phyloP scores from a whole-genome alignment of 2,329 filamentous ascomycete species.

The Canariomyces notabilis region DNA sequence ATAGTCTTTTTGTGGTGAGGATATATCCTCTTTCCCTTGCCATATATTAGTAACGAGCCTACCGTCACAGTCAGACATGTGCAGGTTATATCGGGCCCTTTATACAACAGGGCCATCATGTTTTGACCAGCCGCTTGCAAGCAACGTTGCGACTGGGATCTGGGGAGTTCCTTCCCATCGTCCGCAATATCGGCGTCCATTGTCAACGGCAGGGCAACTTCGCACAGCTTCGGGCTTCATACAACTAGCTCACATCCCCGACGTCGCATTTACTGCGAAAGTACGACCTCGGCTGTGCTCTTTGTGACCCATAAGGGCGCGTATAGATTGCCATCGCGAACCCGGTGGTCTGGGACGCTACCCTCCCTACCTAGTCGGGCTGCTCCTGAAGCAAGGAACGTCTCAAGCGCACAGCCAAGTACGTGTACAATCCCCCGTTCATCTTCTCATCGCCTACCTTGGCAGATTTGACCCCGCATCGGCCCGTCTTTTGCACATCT shows the following conservation, averaged over 20 bases:
- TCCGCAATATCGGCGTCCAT: no score
- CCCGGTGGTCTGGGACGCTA: constrained; percentile 17
- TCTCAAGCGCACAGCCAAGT: neutral
- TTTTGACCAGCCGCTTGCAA: no score
- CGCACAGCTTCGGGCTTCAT: no score
- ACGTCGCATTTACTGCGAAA: neutral
- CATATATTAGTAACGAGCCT: no score
- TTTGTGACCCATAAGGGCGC: constrained; percentile 1
- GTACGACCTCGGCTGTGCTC: neutral
- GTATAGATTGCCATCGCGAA: constrained; percentile 6
- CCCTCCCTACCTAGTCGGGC: constrained; percentile 4
- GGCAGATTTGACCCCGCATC: constrained; percentile 1
- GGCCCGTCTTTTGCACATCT: constrained; percentile 2
- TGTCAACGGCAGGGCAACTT: no score
- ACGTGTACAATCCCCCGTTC: neutral
- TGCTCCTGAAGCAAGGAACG: neutral
- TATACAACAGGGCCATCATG: no score
- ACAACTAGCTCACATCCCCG: neutral
- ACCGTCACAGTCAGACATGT: no score
- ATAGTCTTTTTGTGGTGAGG: neutral
- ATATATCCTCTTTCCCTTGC: neutral
- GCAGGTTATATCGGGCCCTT: no score
- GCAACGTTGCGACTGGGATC: no score
- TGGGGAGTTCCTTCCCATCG: no score
- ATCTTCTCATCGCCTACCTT: neutral